Evolutionary conservation across 768 basidiomycete genomes (phyloP).

Genomic region (Porphyrellus cyaneotinctus): DNA sequence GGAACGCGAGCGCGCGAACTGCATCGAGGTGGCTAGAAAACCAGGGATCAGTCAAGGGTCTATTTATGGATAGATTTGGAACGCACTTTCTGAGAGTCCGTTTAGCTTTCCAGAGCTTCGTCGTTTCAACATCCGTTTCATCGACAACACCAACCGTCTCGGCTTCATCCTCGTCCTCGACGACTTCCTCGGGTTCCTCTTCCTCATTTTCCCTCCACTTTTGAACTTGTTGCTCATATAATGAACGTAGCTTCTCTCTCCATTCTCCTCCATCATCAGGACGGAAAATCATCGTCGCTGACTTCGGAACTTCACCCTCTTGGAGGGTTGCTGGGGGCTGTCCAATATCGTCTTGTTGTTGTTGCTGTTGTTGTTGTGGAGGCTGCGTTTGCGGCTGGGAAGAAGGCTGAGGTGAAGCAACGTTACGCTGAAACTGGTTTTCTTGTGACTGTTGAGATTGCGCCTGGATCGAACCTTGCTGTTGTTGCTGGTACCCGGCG

Average conservation of each 20-base stretch:
- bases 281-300: constrained; percentile 75
- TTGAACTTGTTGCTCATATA: constrained; percentile 47
- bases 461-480: constrained; percentile 20
- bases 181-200: constrained; percentile 58
- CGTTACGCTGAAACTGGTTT: constrained; percentile 25
- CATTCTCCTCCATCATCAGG: constrained; percentile 85
- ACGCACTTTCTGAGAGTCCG: constrained; percentile 86
- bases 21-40: constrained; percentile 81
- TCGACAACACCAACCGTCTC: constrained; percentile 50
- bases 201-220: constrained; percentile 46
- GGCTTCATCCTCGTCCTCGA: constrained; percentile 69
- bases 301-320: constrained; percentile 21
- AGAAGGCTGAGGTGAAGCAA: constrained; percentile 34
- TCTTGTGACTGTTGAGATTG: constrained; percentile 31
- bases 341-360: constrained; percentile 17
- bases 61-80: constrained; percentile 8
- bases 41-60: constrained; percentile 3
- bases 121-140: constrained; percentile 63
- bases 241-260: constrained; percentile 70
- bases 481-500: constrained; percentile 38
- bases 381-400: constrained; percentile 18
- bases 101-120: constrained; percentile 81
- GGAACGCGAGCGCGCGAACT: constrained; percentile 87
- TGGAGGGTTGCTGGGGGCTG: constrained; percentile 8
- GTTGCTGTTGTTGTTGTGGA: constrained; percentile 17